Base-by-base conservation (phyloP, 108 stramenopile species). In the Chaetoceros tenuissimus region DNA sequence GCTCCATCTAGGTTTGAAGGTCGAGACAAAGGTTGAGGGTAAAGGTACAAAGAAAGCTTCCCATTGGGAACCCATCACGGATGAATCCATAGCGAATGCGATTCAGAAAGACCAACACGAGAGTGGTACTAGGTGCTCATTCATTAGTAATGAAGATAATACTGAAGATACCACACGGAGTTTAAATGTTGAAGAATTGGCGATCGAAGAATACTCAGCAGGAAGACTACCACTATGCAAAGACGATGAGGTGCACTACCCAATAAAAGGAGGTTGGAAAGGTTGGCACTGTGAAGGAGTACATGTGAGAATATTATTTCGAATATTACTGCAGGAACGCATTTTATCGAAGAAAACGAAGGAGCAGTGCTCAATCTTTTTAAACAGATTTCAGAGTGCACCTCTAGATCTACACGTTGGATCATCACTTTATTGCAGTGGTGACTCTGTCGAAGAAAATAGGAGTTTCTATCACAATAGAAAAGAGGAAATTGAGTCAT, bases 231-330 rank as follows among this genome's bases (percentile, higher is more conserved):
- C 89, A 20, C 26, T 48, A 29, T 21, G 3, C 13, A 21, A 21
- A 28, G 66, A 46, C 19, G 47, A 69, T 25, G 51, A 62, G 19
- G 28, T 31, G 27, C 22, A 51, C 26, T 21, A 55, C 10, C 46
- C 28, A 23, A 28, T 43, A 8, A 53, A 59, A 28, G 85, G 85
- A 21, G 67, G 71, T 0, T 90, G 84, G 79, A 51, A 63, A n/a
- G 89, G 89, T 0, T 91, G 79, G 77, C 89, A 91, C 53, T 77
- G 85, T 57, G 89, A 91, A 63, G 89, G 89, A 24, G 79, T 79
- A 2, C 76, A 75, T 51, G 62, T 85, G 24, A 66, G 85, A 18
- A 58, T 73, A 7, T 56, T 91, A n/a, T 91, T 87, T 69, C 77
- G 89, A 59, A 79, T 91, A 21, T 23, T 91, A 7, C 34, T 10